phyloP scores from a whole-genome alignment of 1,139 yeast species.

The Blastobotrys malaysiensis region DNA sequence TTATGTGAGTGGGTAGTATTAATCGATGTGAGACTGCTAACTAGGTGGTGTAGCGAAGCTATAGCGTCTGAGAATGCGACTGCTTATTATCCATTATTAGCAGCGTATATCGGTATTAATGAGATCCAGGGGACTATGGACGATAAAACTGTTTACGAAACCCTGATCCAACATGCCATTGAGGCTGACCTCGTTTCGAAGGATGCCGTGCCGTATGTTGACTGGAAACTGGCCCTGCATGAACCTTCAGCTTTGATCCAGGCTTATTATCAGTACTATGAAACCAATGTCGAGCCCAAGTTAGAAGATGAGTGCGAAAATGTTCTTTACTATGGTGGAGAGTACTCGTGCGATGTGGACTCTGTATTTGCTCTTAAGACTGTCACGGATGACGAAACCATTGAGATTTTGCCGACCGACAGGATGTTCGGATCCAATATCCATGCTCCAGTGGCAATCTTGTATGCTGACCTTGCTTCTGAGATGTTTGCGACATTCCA shows the following conservation, averaged over 20 bases:
- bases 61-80: conserved; percentile 45
- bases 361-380: conserved; percentile 67
- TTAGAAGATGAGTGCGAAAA: conserved; percentile 35
- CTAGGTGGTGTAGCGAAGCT: conserved; percentile 43
- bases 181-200: conserved; percentile 22
- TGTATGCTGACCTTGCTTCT: conserved; percentile 49
- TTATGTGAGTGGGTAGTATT: conserved; percentile 36
- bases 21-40: conserved; percentile 40
- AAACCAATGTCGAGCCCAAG: conserved; percentile 29
- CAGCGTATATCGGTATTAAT: conserved; percentile 33
- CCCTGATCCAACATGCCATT: conserved; percentile 34
- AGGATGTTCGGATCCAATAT: conserved; percentile 48
- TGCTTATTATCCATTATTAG: conserved; percentile 45
- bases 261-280: conserved; percentile 55
- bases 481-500: conserved; percentile 52
- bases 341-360: conserved; percentile 54
- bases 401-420: conserved; percentile 45
- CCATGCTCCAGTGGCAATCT: conserved; percentile 40
- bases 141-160: conserved; percentile 39
- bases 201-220: conserved; percentile 36
- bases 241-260: conserved; percentile 56
- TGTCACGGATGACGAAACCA: conserved; percentile 12
- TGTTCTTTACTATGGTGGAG: conserved; percentile 50
- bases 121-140: conserved; percentile 25
- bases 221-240: conserved; percentile 50